These are phyloP conservation scores for Osmanthus fragrans DNA, from an alignment of 257 asterid genomes.

Conservation along the genomic window DNA sequence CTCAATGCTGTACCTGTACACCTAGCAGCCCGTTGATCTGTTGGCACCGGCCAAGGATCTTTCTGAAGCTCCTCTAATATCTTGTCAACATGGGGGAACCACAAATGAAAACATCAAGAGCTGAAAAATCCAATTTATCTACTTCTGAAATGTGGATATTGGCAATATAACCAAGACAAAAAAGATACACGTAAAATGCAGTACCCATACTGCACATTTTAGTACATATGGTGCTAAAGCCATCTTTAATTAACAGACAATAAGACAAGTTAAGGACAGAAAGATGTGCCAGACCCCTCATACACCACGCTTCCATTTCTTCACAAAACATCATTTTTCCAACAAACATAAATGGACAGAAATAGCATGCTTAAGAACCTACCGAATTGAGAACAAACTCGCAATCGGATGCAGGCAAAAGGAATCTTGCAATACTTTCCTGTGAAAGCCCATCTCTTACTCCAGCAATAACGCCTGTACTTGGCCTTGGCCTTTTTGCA, in stretches of 20 bases:
- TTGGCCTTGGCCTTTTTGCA: constrained; percentile 72
- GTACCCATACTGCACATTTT: background rate
- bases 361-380: constrained; percentile 35
- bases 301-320: constrained; percentile 7
- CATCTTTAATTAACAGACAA: constrained; percentile 12
- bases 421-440: constrained; percentile 89
- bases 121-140: constrained; percentile 18
- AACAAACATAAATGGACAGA: constrained; percentile 1
- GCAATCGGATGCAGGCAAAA: constrained; percentile 96
- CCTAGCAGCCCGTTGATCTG: constrained; percentile 89
- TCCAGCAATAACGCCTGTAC: constrained; percentile 91
- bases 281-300: background rate
- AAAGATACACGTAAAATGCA: background rate
- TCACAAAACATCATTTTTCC: constrained; percentile 7
- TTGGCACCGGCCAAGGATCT: constrained; percentile 95
- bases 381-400: constrained; percentile 92
- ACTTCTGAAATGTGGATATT: constrained; percentile 3
- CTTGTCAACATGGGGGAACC: constrained; percentile 38
- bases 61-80: constrained; percentile 96
- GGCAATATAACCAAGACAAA: background rate
- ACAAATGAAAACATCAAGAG: constrained; percentile 26
- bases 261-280: constrained; percentile 8
- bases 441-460: constrained; percentile 86
- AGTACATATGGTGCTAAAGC: background rate
- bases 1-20: constrained; percentile 93